These are phyloP conservation scores for Penicillium crustosum DNA, from an alignment of 2,329 filamentous ascomycete genomes.

Conservation along the genomic window DNA sequence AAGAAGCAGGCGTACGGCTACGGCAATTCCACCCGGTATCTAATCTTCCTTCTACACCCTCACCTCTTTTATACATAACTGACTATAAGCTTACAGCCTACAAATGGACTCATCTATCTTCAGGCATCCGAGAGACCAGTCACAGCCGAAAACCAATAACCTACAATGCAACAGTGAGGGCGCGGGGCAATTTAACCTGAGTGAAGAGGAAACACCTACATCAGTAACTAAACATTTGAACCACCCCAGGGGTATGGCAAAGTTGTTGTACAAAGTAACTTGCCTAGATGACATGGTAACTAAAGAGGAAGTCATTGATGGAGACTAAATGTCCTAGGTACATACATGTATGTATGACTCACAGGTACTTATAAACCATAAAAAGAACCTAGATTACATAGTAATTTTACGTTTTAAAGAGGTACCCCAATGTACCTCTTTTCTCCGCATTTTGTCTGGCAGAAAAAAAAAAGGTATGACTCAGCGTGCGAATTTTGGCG, in stretches of 20 bases:
- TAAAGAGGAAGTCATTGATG: not conserved
- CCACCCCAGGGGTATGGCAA: not conserved
- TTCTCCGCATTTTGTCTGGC: constrained; percentile 18
- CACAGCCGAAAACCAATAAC: not conserved
- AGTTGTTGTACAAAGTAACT: not conserved
- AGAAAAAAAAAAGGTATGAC: constrained; percentile 26
- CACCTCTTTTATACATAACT: constrained; percentile 2
- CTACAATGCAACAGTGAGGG: not conserved
- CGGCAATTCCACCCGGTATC: constrained; percentile 82
- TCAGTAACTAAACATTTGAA: not conserved
- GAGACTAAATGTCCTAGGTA: not conserved
- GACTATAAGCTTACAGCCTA: constrained; percentile 49
- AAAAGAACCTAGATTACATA: not conserved
- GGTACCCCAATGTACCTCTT: not conserved
- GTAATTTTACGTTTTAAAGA: not conserved
- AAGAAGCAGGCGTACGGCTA: constrained; percentile 77
- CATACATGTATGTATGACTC: not conserved
- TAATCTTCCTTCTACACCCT: not conserved
- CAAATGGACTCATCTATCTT: constrained; percentile 64
- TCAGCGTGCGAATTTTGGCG: constrained; percentile 25
- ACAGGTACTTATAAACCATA: not conserved
- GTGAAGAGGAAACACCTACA: not conserved
- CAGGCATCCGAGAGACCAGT: constrained; percentile 42
- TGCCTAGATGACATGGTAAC: not conserved
- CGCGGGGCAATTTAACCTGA: too few species aligned